Conservation (phyloP, 1,284 basidiomycete species). For the Puccinia horiana region DNA sequence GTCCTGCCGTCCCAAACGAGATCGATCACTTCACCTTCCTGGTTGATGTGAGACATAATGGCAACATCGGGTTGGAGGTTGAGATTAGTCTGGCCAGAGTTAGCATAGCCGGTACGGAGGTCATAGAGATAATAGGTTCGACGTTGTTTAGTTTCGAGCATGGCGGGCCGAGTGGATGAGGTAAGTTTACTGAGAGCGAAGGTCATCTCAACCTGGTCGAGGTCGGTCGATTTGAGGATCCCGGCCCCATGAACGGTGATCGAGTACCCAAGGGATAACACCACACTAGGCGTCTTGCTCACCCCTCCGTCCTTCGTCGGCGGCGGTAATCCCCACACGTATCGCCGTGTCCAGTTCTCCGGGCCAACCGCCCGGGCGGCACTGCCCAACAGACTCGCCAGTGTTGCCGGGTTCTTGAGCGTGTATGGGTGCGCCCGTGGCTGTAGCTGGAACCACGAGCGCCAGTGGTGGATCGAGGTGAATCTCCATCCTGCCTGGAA, state of each 20-base stretch:
- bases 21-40: constrained; percentile 53
- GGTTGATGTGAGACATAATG: constrained; percentile 54
- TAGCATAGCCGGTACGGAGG: constrained; percentile 38
- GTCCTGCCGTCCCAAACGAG: constrained; percentile 53
- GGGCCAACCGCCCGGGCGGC: constrained; percentile 52
- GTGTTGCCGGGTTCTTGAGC: constrained; percentile 49
- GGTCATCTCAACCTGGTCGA: constrained; percentile 52
- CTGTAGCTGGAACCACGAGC: constrained; percentile 45
- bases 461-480: constrained; percentile 55
- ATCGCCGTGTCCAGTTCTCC: constrained; percentile 54
- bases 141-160: constrained; percentile 52
- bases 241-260: constrained; percentile 2
- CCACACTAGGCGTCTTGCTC: constrained; percentile 44
- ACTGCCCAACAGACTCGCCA: constrained; percentile 52
- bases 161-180: constrained; percentile 52
- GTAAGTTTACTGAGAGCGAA: constrained; percentile 54
- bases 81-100: neutral
- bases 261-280: neutral
- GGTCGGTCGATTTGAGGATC: neutral
- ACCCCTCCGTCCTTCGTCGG: constrained; percentile 46
- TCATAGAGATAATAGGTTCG: constrained; percentile 54
- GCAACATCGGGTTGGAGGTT: constrained; percentile 51
- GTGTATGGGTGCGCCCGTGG: constrained; percentile 28
- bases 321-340: constrained; percentile 53
- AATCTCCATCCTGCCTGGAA: constrained; percentile 55